Evolutionary conservation across 2,329 filamentous ascomycete species (phyloP), one percentile per base, ranked within the genome.

Genomic region (Talaromyces islandicus): DNA sequence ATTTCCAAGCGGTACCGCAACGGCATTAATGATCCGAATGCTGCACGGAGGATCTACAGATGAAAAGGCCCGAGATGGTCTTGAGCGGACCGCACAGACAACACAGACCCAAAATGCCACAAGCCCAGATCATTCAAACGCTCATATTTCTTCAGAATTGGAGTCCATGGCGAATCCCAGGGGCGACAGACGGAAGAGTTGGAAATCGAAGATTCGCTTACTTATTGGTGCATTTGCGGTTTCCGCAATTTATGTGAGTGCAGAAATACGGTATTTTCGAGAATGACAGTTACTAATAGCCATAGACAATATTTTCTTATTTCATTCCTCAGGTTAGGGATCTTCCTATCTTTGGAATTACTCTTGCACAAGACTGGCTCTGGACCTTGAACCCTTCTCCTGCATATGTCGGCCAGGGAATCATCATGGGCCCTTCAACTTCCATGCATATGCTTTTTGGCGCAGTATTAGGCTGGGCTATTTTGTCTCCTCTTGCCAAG

Each of bases 311-410:
- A 7, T 80, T 87, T 30, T 94, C 92, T 1, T 97, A 96, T 73
- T 99, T 99, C 74, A 80, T 97, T 57, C 94, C 94, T 0, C 79
- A 90, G 55, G 76, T 97, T 21, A 88, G 92, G 59, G 88, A 90
- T 65, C 79, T 99, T n/a, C 94, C 94, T 0, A 80, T 99, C 27
- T 90, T 97, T 66, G 94, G 94, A 0, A 77, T 83, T 0, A 76
- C 83, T 1, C 83, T 95, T 7, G 92, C 92, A 0, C 77, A 84
- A 1, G 85, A 85, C 1, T 99, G 93, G 93, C 83, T 97, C 0
- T 99, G 94, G 94, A 94, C 91, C 0, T 79, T 99, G 7, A 99
- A 99, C 66, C 94, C 94, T 0, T 97, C 92, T 52, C 88, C 96
- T n/a, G 94, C 94, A 2, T 99, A 99, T 72, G 87, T 97, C 27